phyloP scores from a whole-genome alignment of 306 rosid genomes.

The Comarum palustre region DNA sequence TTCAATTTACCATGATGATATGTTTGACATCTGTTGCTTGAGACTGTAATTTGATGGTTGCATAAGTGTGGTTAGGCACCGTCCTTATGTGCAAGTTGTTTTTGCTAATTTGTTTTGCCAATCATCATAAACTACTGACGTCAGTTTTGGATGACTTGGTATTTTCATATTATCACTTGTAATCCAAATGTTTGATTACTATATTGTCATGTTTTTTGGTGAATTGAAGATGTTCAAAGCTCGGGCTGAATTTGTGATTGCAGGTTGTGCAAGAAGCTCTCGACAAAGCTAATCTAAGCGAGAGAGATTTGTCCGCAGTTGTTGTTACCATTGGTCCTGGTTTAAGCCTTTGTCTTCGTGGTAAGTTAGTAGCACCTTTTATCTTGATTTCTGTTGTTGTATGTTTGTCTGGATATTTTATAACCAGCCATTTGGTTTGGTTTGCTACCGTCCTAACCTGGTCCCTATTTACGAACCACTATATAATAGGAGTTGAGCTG shows the following conservation, averaged over 20 bases:
- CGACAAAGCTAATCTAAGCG: constrained; percentile 71
- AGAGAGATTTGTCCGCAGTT: constrained; percentile 77
- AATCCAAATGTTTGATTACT: constrained; percentile 8
- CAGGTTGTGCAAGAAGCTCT: constrained; percentile 94
- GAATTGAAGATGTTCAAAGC: not conserved
- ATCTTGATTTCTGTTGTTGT: not conserved
- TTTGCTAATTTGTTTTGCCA: not conserved
- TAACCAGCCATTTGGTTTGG: not conserved
- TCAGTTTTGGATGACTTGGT: constrained; percentile 7
- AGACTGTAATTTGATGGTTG: not conserved
- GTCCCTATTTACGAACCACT: not conserved
- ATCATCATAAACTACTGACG: not conserved
- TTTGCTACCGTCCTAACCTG: not conserved
- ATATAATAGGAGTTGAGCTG: not conserved
- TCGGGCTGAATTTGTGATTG: constrained; percentile 21
- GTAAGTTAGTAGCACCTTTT: constrained; percentile 37
- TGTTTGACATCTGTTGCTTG: not conserved
- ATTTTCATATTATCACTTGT: not conserved
- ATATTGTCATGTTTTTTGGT: constrained; percentile 14
- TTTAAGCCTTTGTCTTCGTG: constrained; percentile 94
- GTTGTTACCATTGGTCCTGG: constrained; percentile 99
- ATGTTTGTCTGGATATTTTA: not conserved
- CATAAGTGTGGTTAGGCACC: not conserved
- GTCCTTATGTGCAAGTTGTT: not conserved
- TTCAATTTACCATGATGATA: not conserved